Evolutionary conservation across 148 eudicot genomes (phyloP).

Genomic region (Pouteria glomerata): DNA sequence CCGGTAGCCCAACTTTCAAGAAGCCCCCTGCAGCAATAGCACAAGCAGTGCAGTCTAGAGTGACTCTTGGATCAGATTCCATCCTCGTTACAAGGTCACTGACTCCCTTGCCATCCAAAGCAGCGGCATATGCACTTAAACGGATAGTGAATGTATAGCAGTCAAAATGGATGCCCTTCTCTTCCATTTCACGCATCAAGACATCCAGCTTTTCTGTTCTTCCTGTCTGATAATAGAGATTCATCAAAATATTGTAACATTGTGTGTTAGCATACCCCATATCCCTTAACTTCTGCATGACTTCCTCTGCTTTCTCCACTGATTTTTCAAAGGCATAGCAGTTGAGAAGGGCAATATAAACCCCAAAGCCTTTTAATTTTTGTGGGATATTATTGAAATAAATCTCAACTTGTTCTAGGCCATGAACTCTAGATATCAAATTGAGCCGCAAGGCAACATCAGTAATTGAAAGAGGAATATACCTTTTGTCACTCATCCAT

Average conservation of each 20-base stretch:
- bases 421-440: constrained; percentile 24
- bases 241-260: constrained; percentile 33
- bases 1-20: constrained; percentile 25
- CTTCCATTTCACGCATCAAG: constrained; percentile 33
- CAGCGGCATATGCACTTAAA: constrained; percentile 21
- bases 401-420: constrained; percentile 28
- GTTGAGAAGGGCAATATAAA: constrained; percentile 31
- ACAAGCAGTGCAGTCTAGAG: constrained; percentile 5
- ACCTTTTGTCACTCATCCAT: constrained; percentile 42
- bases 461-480: constrained; percentile 4
- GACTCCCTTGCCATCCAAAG: constrained; percentile 26
- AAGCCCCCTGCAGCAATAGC: constrained; percentile 25
- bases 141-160: constrained; percentile 16
- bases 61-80: constrained; percentile 21
- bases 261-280: constrained; percentile 20
- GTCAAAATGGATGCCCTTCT: constrained; percentile 23
- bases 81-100: constrained; percentile 17
- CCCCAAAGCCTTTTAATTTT: constrained; percentile 11
- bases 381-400: constrained; percentile 31
- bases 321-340: constrained; percentile 29
- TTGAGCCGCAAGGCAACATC: constrained; percentile 16
- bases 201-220: constrained; percentile 23
- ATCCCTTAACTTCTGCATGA: constrained; percentile 31
- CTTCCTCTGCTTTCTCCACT: constrained; percentile 37
- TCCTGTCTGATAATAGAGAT: constrained; percentile 23